These are phyloP conservation scores for Talaromyces rugulosus DNA, from an alignment of 2,329 filamentous ascomycete genomes.

Conservation along the genomic window DNA sequence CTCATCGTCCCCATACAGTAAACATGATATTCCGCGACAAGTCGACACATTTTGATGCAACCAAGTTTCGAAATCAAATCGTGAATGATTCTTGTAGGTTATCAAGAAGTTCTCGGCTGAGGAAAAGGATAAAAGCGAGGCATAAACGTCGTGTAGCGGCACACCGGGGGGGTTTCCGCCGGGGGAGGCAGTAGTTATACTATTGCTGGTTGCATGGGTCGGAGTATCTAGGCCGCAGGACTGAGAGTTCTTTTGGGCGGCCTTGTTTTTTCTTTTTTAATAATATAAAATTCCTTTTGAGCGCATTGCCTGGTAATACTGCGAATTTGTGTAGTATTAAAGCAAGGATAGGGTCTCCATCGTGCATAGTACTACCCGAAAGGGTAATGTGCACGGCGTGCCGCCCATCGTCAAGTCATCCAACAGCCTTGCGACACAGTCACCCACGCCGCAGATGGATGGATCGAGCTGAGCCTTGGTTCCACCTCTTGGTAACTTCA, in stretches of 20 bases:
- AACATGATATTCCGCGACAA: background rate
- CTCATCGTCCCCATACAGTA: background rate
- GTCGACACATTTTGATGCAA: background rate
- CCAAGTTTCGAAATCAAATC: background rate
- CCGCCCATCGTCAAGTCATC: background rate
- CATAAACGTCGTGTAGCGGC: background rate
- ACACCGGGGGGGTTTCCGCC: background rate
- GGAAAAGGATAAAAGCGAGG: background rate
- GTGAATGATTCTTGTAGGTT: background rate
- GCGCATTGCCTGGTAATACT: too few relatives aligned
- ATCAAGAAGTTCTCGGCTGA: background rate
- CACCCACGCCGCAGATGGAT: too few relatives aligned
- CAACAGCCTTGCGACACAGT: too few relatives aligned
- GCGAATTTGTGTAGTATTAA: too few relatives aligned
- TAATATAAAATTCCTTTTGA: too few relatives aligned
- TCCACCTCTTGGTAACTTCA: too few relatives aligned
- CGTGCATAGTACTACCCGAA: background rate
- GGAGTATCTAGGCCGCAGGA: background rate
- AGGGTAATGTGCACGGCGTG: background rate
- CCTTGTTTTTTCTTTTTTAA: too few relatives aligned
- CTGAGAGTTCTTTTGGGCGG: too few relatives aligned
- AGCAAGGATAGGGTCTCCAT: too few relatives aligned
- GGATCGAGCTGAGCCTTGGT: too few relatives aligned
- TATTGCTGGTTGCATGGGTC: background rate
- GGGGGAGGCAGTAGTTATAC: background rate